A percentile compares a stretch with the other conserved stretches of the same genome.
These are phyloP conservation scores for Saccharomyces hybrid DNA, from an alignment of 1,139 yeast genomes.

Conservation along the genomic window DNA sequence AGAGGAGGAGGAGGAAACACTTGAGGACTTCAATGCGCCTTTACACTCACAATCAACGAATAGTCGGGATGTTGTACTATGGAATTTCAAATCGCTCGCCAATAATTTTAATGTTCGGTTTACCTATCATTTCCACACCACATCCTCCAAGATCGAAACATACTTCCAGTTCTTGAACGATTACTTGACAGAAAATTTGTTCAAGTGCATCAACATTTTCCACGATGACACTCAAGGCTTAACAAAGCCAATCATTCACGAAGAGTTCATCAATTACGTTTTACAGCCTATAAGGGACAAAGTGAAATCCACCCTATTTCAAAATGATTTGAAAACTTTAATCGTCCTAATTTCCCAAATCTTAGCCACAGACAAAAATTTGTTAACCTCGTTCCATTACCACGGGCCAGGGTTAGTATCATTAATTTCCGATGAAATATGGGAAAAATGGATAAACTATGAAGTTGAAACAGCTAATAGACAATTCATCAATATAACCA, in stretches of 20 bases:
- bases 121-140: slow-evolving; percentile 61
- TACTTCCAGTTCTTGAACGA: slow-evolving; percentile 51
- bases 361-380: slow-evolving; percentile 26
- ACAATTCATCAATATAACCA: slow-evolving; percentile 53
- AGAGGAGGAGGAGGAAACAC: background rate
- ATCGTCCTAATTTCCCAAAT: slow-evolving; percentile 27
- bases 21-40: background rate
- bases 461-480: slow-evolving; percentile 52
- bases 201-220: slow-evolving; percentile 27
- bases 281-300: slow-evolving; percentile 29
- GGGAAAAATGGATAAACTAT: slow-evolving; percentile 58
- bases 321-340: slow-evolving; percentile 19
- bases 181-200: slow-evolving; percentile 28
- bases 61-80: slow-evolving; percentile 41
- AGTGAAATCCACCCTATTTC: slow-evolving; percentile 27
- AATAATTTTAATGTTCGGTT: slow-evolving; percentile 55
- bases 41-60: background rate
- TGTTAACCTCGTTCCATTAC: slow-evolving; percentile 22
- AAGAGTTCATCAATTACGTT: slow-evolving; percentile 32
- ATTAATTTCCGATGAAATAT: slow-evolving; percentile 24
- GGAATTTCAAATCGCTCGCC: slow-evolving; percentile 52
- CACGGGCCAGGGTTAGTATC: slow-evolving; percentile 27
- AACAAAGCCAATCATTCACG: slow-evolving; percentile 23
- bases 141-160: slow-evolving; percentile 32
- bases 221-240: slow-evolving; percentile 20